Evolutionary conservation across 1,284 basidiomycete species (phyloP), one percentile per base, ranked within the genome.

Genomic region (Ustilago xerochloae): DNA sequence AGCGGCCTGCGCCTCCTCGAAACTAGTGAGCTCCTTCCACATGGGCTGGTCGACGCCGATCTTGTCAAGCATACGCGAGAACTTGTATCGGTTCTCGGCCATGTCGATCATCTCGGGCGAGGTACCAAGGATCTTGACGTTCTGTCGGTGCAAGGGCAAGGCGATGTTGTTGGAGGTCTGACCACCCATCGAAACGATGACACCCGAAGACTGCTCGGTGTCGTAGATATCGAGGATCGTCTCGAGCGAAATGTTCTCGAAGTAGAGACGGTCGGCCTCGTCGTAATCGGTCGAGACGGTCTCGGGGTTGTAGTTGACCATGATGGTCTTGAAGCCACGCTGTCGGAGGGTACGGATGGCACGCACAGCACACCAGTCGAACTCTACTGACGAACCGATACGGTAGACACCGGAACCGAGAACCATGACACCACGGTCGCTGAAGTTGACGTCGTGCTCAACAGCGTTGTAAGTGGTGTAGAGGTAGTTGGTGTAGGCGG

Each of bases 221-320:
- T 99, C 95, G 86, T 98, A 98, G 81, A 99, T 97, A 85, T 99
- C 97, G 50, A 99, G 88, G 68, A 99, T 94, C 0, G 93, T 93
- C 87, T 99, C 96, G 79, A 98, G 87, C 78, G 92, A 92, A 87
- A 99, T 98, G 85, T 97, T 97, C 87, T 99, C 96, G 85, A 99
- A 99, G 88, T 99, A 99, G 45, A 99, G 89, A 41, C 94, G 90
- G 85, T 99, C 96, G 28, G 96, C 96, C 85, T 99, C 97, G 86
- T 99, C 96, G 86, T 97, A 99, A 85, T 99, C 97, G 47, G 97
- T 98, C 82, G 93, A 94, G 84, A 99, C 96, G 0, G 96, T 99
- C 87, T 99, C 97, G 24, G 96, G 96, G 85, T 98, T 98, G 87
- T 98, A 98, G 87, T 98, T 99, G 87, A 99, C 92, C 97, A 98